Conservation (phyloP, 768 basidiomycete genomes). For the Russula earlei region DNA sequence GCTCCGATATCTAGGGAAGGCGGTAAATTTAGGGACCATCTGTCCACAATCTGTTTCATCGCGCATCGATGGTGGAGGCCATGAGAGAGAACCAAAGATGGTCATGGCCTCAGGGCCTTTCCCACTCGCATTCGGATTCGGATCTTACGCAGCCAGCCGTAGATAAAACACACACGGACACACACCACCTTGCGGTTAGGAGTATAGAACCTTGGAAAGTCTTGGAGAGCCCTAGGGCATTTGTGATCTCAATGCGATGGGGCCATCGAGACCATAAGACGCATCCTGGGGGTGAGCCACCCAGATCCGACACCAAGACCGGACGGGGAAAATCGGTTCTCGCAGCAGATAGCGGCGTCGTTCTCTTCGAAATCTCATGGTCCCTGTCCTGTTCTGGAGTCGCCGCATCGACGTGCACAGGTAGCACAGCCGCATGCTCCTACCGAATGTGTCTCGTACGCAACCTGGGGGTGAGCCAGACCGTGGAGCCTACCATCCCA, state of each 20-base stretch:
- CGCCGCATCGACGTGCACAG: constrained; percentile 4
- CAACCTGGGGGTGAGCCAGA: constrained; percentile 2
- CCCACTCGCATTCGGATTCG: background rate
- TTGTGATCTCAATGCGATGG: background rate
- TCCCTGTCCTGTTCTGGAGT: background rate
- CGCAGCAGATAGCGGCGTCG: background rate
- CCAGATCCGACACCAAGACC: no score
- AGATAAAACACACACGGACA: background rate
- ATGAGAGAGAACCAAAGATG: constrained; percentile 4
- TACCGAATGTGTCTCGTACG: background rate
- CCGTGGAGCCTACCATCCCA: background rate
- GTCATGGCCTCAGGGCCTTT: background rate
- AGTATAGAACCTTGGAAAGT: background rate
- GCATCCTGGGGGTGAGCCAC: no score
- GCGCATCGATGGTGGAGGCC: constrained; percentile 10
- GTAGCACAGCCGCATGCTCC: constrained; percentile 10
- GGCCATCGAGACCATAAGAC: background rate
- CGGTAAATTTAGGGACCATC: background rate
- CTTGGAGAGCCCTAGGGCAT: background rate
- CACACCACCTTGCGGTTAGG: background rate
- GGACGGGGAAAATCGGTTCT: no score
- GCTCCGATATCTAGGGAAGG: constrained; percentile 1
- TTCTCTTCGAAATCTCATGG: background rate
- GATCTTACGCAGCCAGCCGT: background rate
- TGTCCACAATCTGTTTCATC: background rate